Evolutionary conservation across 805 yeast species (phyloP).

Genomic region (Nakazawaea molendinolei): DNA sequence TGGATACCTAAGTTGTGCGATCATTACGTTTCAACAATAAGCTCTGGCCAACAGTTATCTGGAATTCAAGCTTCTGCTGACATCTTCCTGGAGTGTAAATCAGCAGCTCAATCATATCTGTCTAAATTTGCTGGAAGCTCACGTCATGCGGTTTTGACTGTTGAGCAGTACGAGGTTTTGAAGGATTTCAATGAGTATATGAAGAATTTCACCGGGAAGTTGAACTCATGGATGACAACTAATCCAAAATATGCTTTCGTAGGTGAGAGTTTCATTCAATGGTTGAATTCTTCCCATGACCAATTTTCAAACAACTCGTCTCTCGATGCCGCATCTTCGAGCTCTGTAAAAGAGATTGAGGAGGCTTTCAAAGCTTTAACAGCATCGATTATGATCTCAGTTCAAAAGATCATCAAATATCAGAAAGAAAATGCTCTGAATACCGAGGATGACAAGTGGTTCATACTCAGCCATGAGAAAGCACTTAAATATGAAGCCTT

Average conservation of each 20-base stretch:
- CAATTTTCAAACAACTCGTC: no score
- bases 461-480: constrained; percentile 40
- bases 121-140: not conserved
- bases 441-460: constrained; percentile 66
- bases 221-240: constrained; percentile 29
- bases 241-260: constrained; percentile 35
- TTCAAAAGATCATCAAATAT: constrained; percentile 50
- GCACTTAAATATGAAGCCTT: constrained; percentile 34
- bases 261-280: constrained; percentile 38
- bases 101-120: constrained; percentile 15
- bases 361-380: constrained; percentile 41
- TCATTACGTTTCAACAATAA: constrained; percentile 21
- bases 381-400: constrained; percentile 54
- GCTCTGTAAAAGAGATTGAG: constrained; percentile 35
- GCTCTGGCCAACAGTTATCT: constrained; percentile 13
- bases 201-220: constrained; percentile 18
- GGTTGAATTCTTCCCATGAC: constrained; percentile 28
- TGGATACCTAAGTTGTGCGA: constrained; percentile 34
- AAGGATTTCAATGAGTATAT: constrained; percentile 19
- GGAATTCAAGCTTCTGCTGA: constrained; percentile 5
- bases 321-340: constrained; percentile 20
- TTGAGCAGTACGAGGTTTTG: not conserved
- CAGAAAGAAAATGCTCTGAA: constrained; percentile 25
- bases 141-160: not conserved
- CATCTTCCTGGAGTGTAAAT: constrained; percentile 17